A percentile compares a stretch with the other conserved stretches of the same genome.
Evolutionary conservation across 371 early-diverging fungal genomes (phyloP).

Genomic region (Funneliformis caledonium): DNA sequence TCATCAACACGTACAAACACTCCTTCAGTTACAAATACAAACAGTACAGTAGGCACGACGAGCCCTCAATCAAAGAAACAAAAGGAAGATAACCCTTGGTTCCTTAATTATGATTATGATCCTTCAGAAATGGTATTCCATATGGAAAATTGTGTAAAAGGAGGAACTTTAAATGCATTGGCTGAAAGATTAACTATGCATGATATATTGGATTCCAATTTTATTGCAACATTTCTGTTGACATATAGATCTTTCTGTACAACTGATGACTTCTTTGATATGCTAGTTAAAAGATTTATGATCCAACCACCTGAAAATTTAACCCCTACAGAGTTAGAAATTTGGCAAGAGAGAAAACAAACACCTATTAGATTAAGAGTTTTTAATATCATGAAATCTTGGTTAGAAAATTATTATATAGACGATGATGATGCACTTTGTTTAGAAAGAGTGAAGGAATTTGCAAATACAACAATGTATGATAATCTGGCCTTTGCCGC

Average conservation of each 20-base stretch:
- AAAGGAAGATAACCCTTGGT: conserved; percentile 54
- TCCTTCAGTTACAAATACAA: no score
- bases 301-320: conserved; percentile 76
- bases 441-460: conserved; percentile 74
- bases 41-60: neutral
- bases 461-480: conserved; percentile 76
- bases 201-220: conserved; percentile 76
- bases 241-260: conserved; percentile 91
- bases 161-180: conserved; percentile 82
- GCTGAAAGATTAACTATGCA: conserved; percentile 90
- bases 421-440: conserved; percentile 72
- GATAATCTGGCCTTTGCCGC: conserved; percentile 73
- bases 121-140: conserved; percentile 77
- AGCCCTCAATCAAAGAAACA: conserved; percentile 34
- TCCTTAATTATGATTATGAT: conserved; percentile 72
- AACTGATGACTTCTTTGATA: conserved; percentile 73
- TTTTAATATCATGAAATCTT: conserved; percentile 87
- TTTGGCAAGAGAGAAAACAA: conserved; percentile 88
- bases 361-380: conserved; percentile 87
- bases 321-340: conserved; percentile 63
- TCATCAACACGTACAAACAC: neutral
- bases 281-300: conserved; percentile 73
- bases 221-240: conserved; percentile 84
- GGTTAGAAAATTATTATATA: conserved; percentile 88
- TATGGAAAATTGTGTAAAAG: conserved; percentile 81